Evolutionary conservation across 148 eudicot species (phyloP).

Genomic region (Euryodendron excelsum): DNA sequence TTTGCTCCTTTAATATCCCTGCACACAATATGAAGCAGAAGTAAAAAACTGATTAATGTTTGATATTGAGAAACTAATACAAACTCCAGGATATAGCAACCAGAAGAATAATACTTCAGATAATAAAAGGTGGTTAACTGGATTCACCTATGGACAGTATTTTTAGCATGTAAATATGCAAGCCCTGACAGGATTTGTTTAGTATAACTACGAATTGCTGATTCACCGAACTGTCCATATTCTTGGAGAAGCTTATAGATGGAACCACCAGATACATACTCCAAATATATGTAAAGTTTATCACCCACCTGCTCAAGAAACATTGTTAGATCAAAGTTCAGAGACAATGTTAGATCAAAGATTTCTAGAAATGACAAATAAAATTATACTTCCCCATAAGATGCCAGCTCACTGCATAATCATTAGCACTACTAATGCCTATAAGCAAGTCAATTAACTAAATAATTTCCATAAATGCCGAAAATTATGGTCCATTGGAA

Average conservation of each 20-base stretch:
- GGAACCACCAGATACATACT: conserved; percentile 96
- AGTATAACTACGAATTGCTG: conserved; percentile 85
- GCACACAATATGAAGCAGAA: conserved; percentile 21
- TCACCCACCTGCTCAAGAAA: conserved; percentile 69
- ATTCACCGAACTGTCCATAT: conserved; percentile 87
- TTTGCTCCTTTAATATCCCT: conserved; percentile 99
- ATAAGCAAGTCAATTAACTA: not conserved
- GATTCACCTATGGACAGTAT: conserved; percentile 83
- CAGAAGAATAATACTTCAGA: conserved; percentile 3
- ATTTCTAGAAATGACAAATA: not conserved
- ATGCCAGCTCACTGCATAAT: not conserved
- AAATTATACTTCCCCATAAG: conserved; percentile 1
- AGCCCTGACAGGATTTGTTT: conserved; percentile 94
- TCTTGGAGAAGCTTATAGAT: conserved; percentile 96
- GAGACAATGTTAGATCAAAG: not conserved
- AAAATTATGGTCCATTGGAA: not conserved
- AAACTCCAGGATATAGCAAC: not conserved
- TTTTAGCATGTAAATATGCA: conserved; percentile 82
- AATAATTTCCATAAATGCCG: not conserved
- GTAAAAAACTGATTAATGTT: not conserved
- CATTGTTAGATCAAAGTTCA: conserved; percentile 11
- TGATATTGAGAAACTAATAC: not conserved
- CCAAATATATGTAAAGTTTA: conserved; percentile 88
- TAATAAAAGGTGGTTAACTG: not conserved
- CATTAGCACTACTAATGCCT: not conserved